Evolutionary conservation across 495 filamentous ascomycete species (phyloP).

Genomic region (Chaetomium tenue): DNA sequence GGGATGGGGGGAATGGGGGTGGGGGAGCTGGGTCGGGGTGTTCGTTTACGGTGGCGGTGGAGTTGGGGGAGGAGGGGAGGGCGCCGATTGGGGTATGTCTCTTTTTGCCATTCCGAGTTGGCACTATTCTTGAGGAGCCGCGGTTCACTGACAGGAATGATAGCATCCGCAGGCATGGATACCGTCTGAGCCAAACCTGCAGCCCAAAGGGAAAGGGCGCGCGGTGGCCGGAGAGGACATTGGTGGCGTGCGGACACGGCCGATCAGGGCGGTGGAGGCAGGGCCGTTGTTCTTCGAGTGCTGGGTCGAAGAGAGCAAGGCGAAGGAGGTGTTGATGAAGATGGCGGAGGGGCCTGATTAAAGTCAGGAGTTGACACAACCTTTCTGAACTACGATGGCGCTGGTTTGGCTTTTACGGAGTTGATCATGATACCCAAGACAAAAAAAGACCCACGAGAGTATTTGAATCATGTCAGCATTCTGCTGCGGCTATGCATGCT

Average conservation of each 20-base stretch:
- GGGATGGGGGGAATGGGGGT: not conserved
- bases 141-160: constrained; percentile 18
- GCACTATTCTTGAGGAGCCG: not conserved
- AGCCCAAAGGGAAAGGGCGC: constrained; percentile 40
- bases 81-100: constrained; percentile 66
- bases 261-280: constrained; percentile 60
- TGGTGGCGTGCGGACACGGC: constrained; percentile 49
- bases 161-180: constrained; percentile 67
- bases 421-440: constrained; percentile 8
- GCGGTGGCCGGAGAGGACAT: constrained; percentile 40
- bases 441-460: not conserved
- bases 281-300: constrained; percentile 66
- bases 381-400: not conserved
- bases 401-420: not conserved
- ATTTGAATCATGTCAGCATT: constrained; percentile 13
- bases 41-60: constrained; percentile 83
- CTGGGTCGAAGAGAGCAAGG: constrained; percentile 61
- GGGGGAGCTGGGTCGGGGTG: constrained; percentile 47
- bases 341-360: not conserved
- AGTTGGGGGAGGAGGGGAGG: constrained; percentile 69
- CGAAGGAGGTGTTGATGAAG: constrained; percentile 30
- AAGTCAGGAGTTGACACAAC: constrained; percentile 6
- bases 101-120: not conserved
- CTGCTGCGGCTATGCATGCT: constrained; percentile 3
- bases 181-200: constrained; percentile 53